Evolutionary conservation across 1,139 yeast species (phyloP).

Genomic region (Yamadazyma conglobata): DNA sequence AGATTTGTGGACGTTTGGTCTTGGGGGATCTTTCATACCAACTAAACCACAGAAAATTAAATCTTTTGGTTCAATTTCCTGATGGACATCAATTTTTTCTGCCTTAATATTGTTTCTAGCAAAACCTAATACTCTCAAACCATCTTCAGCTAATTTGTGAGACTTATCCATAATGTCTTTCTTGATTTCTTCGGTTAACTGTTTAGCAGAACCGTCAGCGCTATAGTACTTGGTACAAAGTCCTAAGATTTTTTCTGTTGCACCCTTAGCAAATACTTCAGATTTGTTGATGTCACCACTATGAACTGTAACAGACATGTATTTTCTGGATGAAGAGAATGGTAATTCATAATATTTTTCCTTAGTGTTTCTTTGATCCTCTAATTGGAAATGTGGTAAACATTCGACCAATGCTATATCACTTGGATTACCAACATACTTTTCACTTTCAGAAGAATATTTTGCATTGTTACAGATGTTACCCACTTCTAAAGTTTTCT

Average conservation of each 20-base stretch:
- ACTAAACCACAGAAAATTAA: constrained; percentile 77
- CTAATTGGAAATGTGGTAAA: constrained; percentile 64
- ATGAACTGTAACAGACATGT: constrained; percentile 76
- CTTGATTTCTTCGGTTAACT: constrained; percentile 50
- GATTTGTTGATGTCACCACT: constrained; percentile 53
- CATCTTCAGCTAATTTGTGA: constrained; percentile 68
- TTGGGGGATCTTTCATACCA: constrained; percentile 97
- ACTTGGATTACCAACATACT: constrained; percentile 85
- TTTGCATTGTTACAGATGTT: constrained; percentile 79
- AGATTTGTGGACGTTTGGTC: constrained; percentile 74
- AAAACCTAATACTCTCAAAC: constrained; percentile 81
- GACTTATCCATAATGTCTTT: constrained; percentile 53
- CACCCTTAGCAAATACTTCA: constrained; percentile 82
- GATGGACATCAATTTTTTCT: constrained; percentile 16
- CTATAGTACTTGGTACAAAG: constrained; percentile 60
- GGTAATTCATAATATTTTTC: constrained; percentile 72
- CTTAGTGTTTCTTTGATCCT: constrained; percentile 61
- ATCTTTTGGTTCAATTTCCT: constrained; percentile 44
- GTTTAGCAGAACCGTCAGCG: constrained; percentile 51
- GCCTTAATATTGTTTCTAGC: constrained; percentile 49
- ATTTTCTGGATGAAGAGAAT: constrained; percentile 79
- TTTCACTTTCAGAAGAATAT: constrained; percentile 65
- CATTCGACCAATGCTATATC: constrained; percentile 86
- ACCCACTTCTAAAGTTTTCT: constrained; percentile 60
- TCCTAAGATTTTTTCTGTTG: constrained; percentile 69